Percentiles rank a stretch among this genome's conserved stretches.
phyloP scores from a whole-genome alignment of 2,329 filamentous ascomycete species.

The Diaporthe eres region DNA sequence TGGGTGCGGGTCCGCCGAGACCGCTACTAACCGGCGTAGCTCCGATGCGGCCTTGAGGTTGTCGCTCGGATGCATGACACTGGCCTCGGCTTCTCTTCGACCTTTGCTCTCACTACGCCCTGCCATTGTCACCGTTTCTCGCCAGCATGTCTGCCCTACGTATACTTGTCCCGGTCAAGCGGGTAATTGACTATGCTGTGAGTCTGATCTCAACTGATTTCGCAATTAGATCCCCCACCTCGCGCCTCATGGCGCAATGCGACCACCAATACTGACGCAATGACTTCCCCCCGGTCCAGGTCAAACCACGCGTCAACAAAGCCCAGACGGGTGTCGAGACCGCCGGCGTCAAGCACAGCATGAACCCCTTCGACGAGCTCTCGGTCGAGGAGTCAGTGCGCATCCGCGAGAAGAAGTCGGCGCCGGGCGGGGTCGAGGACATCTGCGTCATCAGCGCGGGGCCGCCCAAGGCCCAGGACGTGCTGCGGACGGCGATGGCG shows the following conservation, averaged over 20 bases:
- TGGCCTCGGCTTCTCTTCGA: conserved; percentile 36
- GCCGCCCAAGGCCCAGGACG: conserved; percentile 87
- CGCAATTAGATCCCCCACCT: background rate
- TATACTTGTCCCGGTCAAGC: conserved; percentile 85
- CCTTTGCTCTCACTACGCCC: conserved; percentile 39
- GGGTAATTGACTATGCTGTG: conserved; percentile 90
- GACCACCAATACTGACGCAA: conserved; percentile 18
- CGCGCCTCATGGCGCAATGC: background rate
- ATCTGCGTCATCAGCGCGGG: conserved; percentile 93
- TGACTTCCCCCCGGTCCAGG: conserved; percentile 55
- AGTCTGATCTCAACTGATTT: conserved; percentile 50
- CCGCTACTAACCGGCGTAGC: conserved; percentile 54
- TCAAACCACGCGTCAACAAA: conserved; percentile 80
- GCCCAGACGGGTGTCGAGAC: conserved; percentile 90
- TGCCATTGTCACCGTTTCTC: conserved; percentile 45
- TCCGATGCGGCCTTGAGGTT: conserved; percentile 35
- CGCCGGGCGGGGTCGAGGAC: conserved; percentile 83
- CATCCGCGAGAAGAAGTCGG: conserved; percentile 87
- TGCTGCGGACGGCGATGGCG: conserved; percentile 96
- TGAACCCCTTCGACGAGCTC: conserved; percentile 99
- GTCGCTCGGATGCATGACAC: conserved; percentile 21
- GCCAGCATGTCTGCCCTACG: conserved; percentile 73
- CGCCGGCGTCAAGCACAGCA: conserved; percentile 93
- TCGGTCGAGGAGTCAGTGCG: conserved; percentile 96
- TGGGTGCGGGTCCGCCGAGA: conserved; percentile 32